Evolutionary conservation across 2,329 filamentous ascomycete genomes (phyloP), one percentile per base, ranked within the genome.

Genomic region (Grosmannia clavigera): DNA sequence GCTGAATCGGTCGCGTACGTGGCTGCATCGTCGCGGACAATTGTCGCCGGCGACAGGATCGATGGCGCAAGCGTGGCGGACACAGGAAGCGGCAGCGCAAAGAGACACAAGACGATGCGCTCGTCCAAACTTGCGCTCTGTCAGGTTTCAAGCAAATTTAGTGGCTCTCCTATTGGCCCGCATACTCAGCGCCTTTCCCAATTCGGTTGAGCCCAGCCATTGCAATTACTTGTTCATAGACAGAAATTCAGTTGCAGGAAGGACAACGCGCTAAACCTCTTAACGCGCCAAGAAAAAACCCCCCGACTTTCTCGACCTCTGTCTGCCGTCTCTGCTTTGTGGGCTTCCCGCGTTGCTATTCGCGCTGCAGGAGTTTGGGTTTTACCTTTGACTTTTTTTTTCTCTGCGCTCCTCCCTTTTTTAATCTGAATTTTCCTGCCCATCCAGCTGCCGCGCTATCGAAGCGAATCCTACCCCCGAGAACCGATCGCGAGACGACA

Each of bases 1-100:
- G 80, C 65, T 81, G 77, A 60, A 83, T 80, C 1, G 80, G 81
- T 6, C 80, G 76, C 22, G 69, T 67, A 58, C 70, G 70, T 35
- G 73, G 68, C 61, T 69, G 68, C 71, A 74, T 73, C 25, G 27
- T 67, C 29, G 27, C 38, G 10, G 10, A 10, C 33, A 35, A 35
- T 35, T 9, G 33, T 35, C 33, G 33, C 33, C 33, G 33, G 33
- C 33, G 33, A 35, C 33, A 35, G 29, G 33, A 35, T 35, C 33
- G 33, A 35, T 35, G 33, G 33, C 33, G 10, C 33, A 35, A 10
- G 33, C 33, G 33, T 35, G 33, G 33, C 33, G 10, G 33, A 35
- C 33, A 35, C 33, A 9, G 33, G 33, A 35, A 35, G 33, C 33
- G 5, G 33, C 33, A 35, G 33, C 33, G 33, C 33, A 35, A 35